phyloP scores from a whole-genome alignment of 2,329 filamentous ascomycete species.

The Sclerotinia borealis region DNA sequence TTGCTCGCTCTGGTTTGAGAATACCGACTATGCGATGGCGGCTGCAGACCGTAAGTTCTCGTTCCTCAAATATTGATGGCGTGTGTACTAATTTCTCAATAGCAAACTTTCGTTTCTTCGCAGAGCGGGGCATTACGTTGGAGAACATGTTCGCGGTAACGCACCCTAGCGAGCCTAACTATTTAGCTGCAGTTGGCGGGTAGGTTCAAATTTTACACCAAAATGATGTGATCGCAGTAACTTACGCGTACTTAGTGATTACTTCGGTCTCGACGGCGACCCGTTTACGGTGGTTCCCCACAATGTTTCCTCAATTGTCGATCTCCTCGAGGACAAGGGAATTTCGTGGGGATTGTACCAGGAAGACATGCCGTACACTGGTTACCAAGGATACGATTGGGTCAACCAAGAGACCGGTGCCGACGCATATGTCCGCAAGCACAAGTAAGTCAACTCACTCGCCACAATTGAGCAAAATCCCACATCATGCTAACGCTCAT shows the following conservation, averaged over 20 bases:
- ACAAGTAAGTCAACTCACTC: constrained; percentile 48
- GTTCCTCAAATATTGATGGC: constrained; percentile 5
- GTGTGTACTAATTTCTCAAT: constrained; percentile 29
- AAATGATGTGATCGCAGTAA: not conserved
- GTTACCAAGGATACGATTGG: constrained; percentile 60
- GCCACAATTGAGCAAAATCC: not conserved
- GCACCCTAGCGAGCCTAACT: constrained; percentile 73
- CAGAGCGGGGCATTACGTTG: constrained; percentile 56
- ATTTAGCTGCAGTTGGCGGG: constrained; percentile 60
- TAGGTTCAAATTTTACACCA: constrained; percentile 1
- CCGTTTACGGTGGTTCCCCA: constrained; percentile 50
- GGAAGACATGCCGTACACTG: constrained; percentile 70
- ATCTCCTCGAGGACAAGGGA: constrained; percentile 58
- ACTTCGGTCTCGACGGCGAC: constrained; percentile 68
- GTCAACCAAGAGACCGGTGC: constrained; percentile 59
- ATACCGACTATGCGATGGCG: constrained; percentile 63
- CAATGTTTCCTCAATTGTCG: constrained; percentile 62
- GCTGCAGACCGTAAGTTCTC: constrained; percentile 52
- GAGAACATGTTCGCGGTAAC: constrained; percentile 56
- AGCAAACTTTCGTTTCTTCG: constrained; percentile 52
- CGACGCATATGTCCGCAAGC: constrained; percentile 79
- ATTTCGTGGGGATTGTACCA: constrained; percentile 70
- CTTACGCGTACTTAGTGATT: constrained; percentile 29
- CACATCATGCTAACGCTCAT: not conserved
- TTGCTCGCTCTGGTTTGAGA: constrained; percentile 71